Evolutionary conservation across 2,329 filamentous ascomycete genomes (phyloP), one percentile per base, ranked within the genome.

Genomic region (Calonectria hawksworthii): DNA sequence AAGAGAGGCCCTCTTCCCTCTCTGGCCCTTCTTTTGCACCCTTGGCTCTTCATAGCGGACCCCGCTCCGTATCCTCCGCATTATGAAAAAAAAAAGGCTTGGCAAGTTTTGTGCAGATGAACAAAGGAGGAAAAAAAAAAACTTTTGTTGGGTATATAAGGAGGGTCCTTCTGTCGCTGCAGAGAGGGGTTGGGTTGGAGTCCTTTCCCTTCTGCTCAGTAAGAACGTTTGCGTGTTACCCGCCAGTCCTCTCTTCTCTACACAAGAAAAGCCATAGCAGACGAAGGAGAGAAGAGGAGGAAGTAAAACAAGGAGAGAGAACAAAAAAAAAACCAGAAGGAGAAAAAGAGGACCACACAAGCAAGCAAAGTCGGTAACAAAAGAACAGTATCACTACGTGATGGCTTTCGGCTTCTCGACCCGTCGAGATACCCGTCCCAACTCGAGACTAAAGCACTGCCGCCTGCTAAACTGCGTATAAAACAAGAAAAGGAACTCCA

Each of bases 321-420:
- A n/a, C 13, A 18, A 72, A 52, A 56, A 68, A 51, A 32, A 50
- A 51, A 66, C 50, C n/a, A 75, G 36, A 28, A 26, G 9, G 11
- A n/a, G 21, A n/a, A 26, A 59, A 28, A 32, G 41, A 38, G 32
- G 21, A 16, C 54, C 34, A n/a, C 26, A 18, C 61, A 64, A 73
- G 76, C 44, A 77, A 50, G 67, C 44, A 59, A 70, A 70, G 72
- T 30, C 34, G 51, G 13, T 21, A 38, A 36, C 44, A 51, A 72
- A 75, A 51, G 41, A 68, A 54, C 41, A 70, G 51, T 63, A 61
- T n/a, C 50, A 67, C 72, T 79, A 68, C 79, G 79, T 81, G 73
- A 80, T 81, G 79, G 77, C 79, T 80, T 78, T 76, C 65, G 78
- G 76, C 56, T 80, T 79, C 75, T 80, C 79, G 64, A 76, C 66